Conservation (phyloP, 768 basidiomycete genomes). For the Hypholoma fasciculare region DNA sequence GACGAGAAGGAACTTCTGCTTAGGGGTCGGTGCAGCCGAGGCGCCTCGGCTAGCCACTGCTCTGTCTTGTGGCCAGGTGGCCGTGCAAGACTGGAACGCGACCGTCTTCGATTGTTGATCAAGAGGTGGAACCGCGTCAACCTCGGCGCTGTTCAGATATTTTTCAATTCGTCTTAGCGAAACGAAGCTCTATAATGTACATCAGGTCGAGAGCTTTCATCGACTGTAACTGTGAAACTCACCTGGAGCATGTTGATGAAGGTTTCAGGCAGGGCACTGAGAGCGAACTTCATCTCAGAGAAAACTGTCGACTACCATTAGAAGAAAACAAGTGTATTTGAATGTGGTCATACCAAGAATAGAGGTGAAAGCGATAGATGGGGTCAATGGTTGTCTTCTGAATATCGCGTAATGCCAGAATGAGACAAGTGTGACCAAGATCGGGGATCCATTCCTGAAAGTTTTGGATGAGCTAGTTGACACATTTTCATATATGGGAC, state of each 20-base stretch:
- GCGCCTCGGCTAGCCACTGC: constrained; percentile 42
- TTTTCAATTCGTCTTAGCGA: constrained; percentile 91
- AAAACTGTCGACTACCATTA: constrained; percentile 54
- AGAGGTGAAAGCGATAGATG: constrained; percentile 79
- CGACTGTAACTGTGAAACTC: not conserved
- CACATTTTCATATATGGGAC: no score
- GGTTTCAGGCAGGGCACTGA: constrained; percentile 88
- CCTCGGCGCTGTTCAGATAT: constrained; percentile 77
- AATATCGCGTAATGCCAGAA: constrained; percentile 78
- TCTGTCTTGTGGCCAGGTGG: constrained; percentile 90
- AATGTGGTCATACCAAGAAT: constrained; percentile 1
- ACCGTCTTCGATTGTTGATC: constrained; percentile 59
- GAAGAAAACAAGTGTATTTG: not conserved
- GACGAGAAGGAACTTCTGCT: constrained; percentile 76
- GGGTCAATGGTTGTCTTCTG: constrained; percentile 67
- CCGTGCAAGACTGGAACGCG: constrained; percentile 79
- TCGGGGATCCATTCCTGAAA: constrained; percentile 63
- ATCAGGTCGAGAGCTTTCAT: not conserved
- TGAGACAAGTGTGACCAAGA: constrained; percentile 58
- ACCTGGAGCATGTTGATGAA: constrained; percentile 90
- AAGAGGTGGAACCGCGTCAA: constrained; percentile 60
- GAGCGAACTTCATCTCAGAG: constrained; percentile 82
- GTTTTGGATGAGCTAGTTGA: not conserved
- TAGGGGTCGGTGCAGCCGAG: constrained; percentile 70
- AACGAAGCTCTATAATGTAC: constrained; percentile 58